Base-by-base conservation (phyloP, 1,284 basidiomycete genomes). In the Mycena citricolor region DNA sequence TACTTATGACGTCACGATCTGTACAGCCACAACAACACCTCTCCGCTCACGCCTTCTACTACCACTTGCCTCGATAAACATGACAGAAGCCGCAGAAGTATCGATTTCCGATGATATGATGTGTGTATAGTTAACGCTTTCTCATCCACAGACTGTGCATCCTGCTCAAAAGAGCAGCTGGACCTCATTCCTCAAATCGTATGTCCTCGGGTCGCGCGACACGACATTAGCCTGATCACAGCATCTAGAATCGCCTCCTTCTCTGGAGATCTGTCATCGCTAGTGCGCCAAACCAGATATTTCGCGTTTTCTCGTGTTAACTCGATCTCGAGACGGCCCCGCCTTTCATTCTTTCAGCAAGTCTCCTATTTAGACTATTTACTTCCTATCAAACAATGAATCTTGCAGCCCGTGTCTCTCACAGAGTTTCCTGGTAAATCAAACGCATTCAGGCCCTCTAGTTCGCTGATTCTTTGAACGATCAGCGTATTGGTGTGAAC, bases 401-500 rank as follows among this genome's bases (percentile, higher is more conserved):
- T 19, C 25, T 13, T 39, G 45, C 92, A 90, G 2, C 90, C 91
- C 14, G 82, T 83, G 5, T 89, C 85, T 5, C 73, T 90, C 39
- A 90, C 87, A 0, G 92, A 95, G 65, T 95, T 92, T 64, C 91
- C 91, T 48, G 86, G 86, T 89, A 49, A 48, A 78, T 62, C 24
- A 14, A n/a, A 34, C 10, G 12, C 12, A 11, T 32, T 23, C 28
- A 21, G 8, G 20, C 28, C 42, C 23, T 24, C 20, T 16, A 0
- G 8, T 22, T 19, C 19, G n/a, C 46, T 36, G 7, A 13, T 40
- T 47, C 32, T 20, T 55, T 32, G 1, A n/a, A n/a, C n/a, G n/a
- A n/a, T n/a, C 49, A 86, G 89, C 88, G 0, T 95, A 95, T 66
- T 95, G 93, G 93, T 89, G 89, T 59, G 92, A 95, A 63, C 86